Evolutionary conservation across 176 grass and related monocot genomes (phyloP).

Genomic region (Rhipidocladum racemiflorum): DNA sequence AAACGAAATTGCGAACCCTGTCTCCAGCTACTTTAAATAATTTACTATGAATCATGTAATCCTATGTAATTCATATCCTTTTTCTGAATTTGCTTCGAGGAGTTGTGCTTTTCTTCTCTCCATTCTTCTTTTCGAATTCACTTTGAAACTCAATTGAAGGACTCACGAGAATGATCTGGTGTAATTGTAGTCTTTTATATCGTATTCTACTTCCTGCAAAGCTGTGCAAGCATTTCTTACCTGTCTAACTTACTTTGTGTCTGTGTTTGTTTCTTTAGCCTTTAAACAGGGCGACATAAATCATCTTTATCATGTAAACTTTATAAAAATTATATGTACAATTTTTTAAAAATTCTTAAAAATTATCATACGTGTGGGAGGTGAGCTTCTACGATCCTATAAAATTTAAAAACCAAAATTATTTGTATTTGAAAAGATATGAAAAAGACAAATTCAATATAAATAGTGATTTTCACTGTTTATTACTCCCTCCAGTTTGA

Average conservation of each 20-base stretch:
- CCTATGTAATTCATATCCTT: not conserved
- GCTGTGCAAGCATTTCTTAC: not conserved
- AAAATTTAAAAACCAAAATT: too few species aligned
- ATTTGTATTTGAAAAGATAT: too few species aligned
- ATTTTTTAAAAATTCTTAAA: too few species aligned
- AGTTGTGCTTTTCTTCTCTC: not conserved
- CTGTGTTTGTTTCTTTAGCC: not conserved
- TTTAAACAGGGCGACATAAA: too few species aligned
- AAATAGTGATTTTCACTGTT: too few species aligned
- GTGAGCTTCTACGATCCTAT: too few species aligned
- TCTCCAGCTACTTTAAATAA: not conserved
- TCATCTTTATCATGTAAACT: too few species aligned
- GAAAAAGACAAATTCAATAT: too few species aligned
- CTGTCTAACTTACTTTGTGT: not conserved
- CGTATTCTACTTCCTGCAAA: constrained; percentile 22
- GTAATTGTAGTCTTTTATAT: not conserved
- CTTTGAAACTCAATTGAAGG: constrained; percentile 9
- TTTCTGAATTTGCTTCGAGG: not conserved
- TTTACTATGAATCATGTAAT: not conserved
- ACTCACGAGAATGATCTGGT: not conserved
- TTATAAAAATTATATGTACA: too few species aligned
- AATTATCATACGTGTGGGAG: too few species aligned
- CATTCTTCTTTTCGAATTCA: constrained; percentile 5
- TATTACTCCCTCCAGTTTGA: too few species aligned
- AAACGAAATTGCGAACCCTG: too few species aligned